These are phyloP conservation scores for Coniferiporia sulphurascens DNA, from an alignment of 1,284 basidiomycete genomes.

Conservation along the genomic window DNA sequence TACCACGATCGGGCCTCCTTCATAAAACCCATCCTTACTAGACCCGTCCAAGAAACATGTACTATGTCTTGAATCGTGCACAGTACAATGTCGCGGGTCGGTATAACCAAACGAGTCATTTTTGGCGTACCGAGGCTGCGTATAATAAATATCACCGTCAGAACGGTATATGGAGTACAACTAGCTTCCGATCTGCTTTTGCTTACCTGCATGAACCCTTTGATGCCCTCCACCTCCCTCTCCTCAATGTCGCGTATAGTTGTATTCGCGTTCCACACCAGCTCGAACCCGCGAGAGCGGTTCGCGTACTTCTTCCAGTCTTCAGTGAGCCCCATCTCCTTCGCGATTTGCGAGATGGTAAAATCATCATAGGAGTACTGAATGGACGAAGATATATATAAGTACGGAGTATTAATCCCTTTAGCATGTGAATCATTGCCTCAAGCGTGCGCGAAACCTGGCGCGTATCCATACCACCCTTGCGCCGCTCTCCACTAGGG, in stretches of 20 bases:
- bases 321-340: conserved; percentile 40
- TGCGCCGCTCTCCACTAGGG: conserved; percentile 6
- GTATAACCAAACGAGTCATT: conserved; percentile 60
- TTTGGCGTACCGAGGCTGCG: conserved; percentile 44
- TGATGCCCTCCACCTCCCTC: conserved; percentile 35
- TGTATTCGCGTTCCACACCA: conserved; percentile 55
- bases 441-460: conserved; percentile 21
- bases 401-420: too few species aligned
- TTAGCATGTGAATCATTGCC: conserved; percentile 13
- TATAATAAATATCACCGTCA: neutral
- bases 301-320: conserved; percentile 49
- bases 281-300: conserved; percentile 51
- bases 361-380: conserved; percentile 44
- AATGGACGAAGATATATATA: neutral
- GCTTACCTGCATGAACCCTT: conserved; percentile 49
- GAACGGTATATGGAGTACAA: neutral
- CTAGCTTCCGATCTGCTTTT: neutral
- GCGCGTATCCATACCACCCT: conserved; percentile 18
- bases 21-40: conserved; percentile 59
- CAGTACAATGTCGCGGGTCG: conserved; percentile 61
- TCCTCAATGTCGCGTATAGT: conserved; percentile 31
- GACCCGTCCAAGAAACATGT: conserved; percentile 57
- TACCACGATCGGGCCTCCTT: conserved; percentile 56
- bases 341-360: conserved; percentile 56
- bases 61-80: conserved; percentile 48